Base-by-base conservation (phyloP, 2,329 filamentous ascomycete species). In the Curvularia eragrostidis region DNA sequence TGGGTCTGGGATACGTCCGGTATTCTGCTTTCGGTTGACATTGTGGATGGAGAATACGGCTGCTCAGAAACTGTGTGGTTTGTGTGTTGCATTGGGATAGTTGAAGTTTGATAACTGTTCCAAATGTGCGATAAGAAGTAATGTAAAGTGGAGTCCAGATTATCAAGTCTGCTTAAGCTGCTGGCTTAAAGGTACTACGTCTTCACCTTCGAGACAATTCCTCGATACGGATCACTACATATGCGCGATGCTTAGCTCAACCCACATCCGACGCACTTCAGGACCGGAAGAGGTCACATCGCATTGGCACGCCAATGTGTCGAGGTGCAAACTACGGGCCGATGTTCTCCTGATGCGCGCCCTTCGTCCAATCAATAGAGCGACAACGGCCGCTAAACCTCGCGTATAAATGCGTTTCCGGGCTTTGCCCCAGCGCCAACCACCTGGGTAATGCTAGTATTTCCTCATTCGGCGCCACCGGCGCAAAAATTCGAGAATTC, bases 1-100 rank as follows among this genome's bases (percentile, higher is more conserved):
- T 84, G 66, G 10, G 69, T 63, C 18, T 61, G 61, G 21, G 61
- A 62, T 24, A 61, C 50, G 3, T 66, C 58, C 52, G 66, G 61
- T 23, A 54, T 41, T 30, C 38, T 52, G 18, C 55, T 63, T 43
- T 61, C 56, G 23, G 21, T 28, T 12, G 34, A 28, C 30, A 39
- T 21, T 39, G n/a, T 21, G 19, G 47, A 21, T n/a, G 10, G 21
- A 10, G 7, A 12, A 9, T 3, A 36, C 34, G 8, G 34, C 5
- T 36, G 34, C 15, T 36, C 15, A 18, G n/a, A 13, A 19, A 7
- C n/a, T 21, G 6, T 15, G 43, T 34, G 18, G 13, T 47, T 15
- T 10, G 13, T 15, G 15, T 7, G 7, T 38, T 34, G 26, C 9
- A 24, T 19, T 19, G n/a, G 2, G 9, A 19, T 30, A 36, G 19